These are phyloP conservation scores for Amanita rimosa DNA, from an alignment of 768 basidiomycete genomes.

Conservation along the genomic window DNA sequence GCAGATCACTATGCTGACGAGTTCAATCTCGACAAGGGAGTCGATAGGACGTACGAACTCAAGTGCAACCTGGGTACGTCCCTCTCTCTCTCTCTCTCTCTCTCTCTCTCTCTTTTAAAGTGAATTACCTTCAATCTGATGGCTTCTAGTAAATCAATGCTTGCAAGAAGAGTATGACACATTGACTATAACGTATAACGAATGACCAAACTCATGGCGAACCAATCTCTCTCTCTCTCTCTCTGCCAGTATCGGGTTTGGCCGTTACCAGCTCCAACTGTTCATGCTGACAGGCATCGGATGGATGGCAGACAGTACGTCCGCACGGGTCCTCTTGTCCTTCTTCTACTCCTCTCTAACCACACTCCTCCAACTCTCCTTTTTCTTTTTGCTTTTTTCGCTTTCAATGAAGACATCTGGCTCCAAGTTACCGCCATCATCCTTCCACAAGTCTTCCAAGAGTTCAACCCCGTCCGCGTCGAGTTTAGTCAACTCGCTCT, in stretches of 20 bases:
- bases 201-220: background rate
- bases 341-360: too few relatives aligned
- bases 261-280: slow-evolving; percentile 36
- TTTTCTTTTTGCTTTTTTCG: background rate
- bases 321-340: too few relatives aligned
- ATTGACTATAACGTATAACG: too few relatives aligned
- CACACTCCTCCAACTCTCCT: background rate
- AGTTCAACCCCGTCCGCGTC: slow-evolving; percentile 29
- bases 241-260: slow-evolving; percentile 41
- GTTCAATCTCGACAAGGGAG: slow-evolving; percentile 5
- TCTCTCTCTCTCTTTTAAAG: too few relatives aligned
- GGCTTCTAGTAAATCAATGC: background rate
- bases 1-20: background rate
- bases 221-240: too few relatives aligned
- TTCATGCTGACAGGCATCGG: slow-evolving; percentile 37
- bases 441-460: slow-evolving; percentile 30
- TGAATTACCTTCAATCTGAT: too few relatives aligned
- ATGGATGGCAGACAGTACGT: slow-evolving; percentile 39
- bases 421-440: slow-evolving; percentile 36
- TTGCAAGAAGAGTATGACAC: background rate
- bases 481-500: slow-evolving; percentile 36
- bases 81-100: too few relatives aligned
- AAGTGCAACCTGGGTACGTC: slow-evolving; percentile 2
- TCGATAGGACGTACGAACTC: slow-evolving; percentile 3
- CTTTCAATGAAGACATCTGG: slow-evolving; percentile 26